Base-by-base conservation (phyloP, 73 alveolate genomes). In the Breviolum minutum region DNA sequence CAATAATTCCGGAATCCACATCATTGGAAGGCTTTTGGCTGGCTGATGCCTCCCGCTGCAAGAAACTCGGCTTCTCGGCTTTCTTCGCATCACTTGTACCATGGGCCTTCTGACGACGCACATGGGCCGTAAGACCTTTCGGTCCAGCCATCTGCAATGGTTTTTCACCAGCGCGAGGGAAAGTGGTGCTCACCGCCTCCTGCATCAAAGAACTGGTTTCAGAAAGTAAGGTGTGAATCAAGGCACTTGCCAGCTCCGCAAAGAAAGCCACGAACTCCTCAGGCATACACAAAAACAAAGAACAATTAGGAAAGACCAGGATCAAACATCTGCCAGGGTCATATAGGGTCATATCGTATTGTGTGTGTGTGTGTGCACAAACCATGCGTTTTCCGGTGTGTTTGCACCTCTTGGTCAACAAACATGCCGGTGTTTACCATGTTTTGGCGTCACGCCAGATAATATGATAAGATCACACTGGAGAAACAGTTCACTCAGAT, bases 71-170 rank as follows among this genome's bases (percentile, higher is more conserved):
- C 30, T 27, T 27, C 48, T 63, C n/a, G 26, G 64, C 62, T 27
- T 63, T 30, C 66, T 12, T 12, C 10, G 62, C 17, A 7, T 63
- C 30, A 14, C 66, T 27, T 12, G 66, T 27, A 9, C 76, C 77
- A 6, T 9, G 27, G 29, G 29, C 16, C 14, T 60, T 24, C 22
- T 84, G 64, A 61, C 93, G 93, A 9, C 93, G 93, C 22, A 84
- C 62, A 6, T 61, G 93, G 11, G 93, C 93, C 13, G 77, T 84
- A 22, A 84, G 93, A 76, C 93, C 93, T 61, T 84, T 84, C 29
- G 93, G 93, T 4, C 93, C 93, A 24, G 93, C 93, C 93, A 84
- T 4, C 77, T 84, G 93, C 62, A 84, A 61, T n/a, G 93, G 77
- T 74, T 60, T 20, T 54, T 84, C 93, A n/a, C 76, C 93, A 10